Percentiles rank a stretch among this genome's conserved stretches.
Conservation (phyloP, 2,329 filamentous ascomycete species). For the Aspergillus spinulosporus region DNA sequence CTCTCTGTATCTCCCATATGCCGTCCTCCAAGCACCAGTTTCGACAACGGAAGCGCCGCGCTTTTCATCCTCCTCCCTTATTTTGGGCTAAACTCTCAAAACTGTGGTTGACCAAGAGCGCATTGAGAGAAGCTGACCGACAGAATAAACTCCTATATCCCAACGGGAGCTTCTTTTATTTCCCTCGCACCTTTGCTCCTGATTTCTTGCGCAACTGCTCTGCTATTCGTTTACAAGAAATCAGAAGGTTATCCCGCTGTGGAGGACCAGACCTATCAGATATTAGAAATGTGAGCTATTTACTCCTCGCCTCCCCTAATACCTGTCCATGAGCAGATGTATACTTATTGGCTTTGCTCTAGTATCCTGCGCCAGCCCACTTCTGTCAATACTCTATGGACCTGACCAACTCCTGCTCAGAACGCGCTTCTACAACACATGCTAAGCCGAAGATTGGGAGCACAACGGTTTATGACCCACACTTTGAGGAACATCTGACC, state of each 20-base stretch:
- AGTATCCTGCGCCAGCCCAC: no score
- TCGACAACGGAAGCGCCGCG: no score
- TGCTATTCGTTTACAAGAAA: slow-evolving; percentile 5
- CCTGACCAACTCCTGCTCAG: no score
- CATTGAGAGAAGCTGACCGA: slow-evolving; percentile 8
- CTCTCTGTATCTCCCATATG: no score
- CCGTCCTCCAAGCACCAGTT: no score
- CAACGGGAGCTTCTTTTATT: background rate
- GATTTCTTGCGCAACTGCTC: slow-evolving; percentile 12
- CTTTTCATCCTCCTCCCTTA: background rate
- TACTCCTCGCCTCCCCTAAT: background rate
- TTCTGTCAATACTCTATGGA: no score
- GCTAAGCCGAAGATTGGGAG: no score
- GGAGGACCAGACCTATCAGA: slow-evolving; percentile 3
- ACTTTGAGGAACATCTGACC: slow-evolving; percentile 1
- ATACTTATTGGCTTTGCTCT: no score
- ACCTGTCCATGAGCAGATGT: no score
- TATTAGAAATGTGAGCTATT: background rate
- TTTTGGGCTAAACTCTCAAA: slow-evolving; percentile 5
- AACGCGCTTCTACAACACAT: no score
- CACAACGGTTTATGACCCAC: no score
- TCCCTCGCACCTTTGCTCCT: slow-evolving; percentile 8
- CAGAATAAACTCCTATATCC: slow-evolving; percentile 2
- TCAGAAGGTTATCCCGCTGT: slow-evolving; percentile 1
- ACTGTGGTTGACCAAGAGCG: slow-evolving; percentile 8